A percentile compares a stretch with the other conserved stretches of the same genome.
Conservation (phyloP, 1,284 basidiomycete genomes). For the Lignosus rhinocerotis region DNA sequence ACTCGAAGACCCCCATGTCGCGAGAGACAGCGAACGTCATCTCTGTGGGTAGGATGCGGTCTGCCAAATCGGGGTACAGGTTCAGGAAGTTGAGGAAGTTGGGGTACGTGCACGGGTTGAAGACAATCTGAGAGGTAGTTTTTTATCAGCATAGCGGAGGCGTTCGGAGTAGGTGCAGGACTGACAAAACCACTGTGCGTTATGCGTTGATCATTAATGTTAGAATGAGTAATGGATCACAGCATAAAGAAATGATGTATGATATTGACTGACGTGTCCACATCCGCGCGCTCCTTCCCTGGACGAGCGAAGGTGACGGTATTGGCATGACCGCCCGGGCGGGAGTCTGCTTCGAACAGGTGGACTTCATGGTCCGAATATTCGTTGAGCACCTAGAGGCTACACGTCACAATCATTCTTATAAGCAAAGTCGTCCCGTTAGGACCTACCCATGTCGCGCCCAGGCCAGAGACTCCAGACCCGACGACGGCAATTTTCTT, state of each 20-base stretch:
- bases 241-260: not conserved
- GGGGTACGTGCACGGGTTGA: constrained; percentile 80
- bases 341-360: constrained; percentile 70
- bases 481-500: constrained; percentile 78
- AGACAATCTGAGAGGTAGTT: constrained; percentile 61
- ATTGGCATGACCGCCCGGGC: constrained; percentile 81
- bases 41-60: constrained; percentile 55
- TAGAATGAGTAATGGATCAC: not conserved
- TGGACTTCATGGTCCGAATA: constrained; percentile 80
- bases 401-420: not conserved
- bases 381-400: constrained; percentile 66
- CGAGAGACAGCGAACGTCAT: constrained; percentile 83
- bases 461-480: constrained; percentile 77
- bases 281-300: constrained; percentile 46
- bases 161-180: not conserved
- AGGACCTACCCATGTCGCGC: constrained; percentile 67
- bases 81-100: constrained; percentile 77
- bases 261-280: constrained; percentile 63
- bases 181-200: constrained; percentile 52
- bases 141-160: not conserved
- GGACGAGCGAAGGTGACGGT: constrained; percentile 60
- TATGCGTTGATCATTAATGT: not conserved
- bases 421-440: not conserved
- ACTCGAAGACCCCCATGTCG: constrained; percentile 69
- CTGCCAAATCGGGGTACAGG: constrained; percentile 47